A percentile compares a stretch with the other conserved stretches of the same genome.
These are phyloP conservation scores for Colletotrichum acutatum DNA, from an alignment of 2,329 filamentous ascomycete genomes.

Conservation along the genomic window DNA sequence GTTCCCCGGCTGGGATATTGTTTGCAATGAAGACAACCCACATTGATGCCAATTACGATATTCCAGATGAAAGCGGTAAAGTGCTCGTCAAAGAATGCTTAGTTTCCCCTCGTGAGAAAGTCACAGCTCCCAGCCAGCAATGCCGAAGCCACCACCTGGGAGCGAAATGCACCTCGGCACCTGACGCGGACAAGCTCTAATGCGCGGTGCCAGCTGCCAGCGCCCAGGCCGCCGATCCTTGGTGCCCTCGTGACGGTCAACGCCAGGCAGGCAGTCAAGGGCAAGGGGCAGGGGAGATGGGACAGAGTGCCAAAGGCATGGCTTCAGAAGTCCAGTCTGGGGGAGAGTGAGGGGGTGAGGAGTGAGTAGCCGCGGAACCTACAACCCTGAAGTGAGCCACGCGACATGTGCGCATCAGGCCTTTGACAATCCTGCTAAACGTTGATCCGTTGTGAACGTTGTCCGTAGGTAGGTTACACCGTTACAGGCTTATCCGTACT, in stretches of 20 bases:
- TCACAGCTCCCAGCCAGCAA: neutral
- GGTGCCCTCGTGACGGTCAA: constrained; percentile 28
- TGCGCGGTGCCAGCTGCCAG: constrained; percentile 24
- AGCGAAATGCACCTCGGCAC: constrained; percentile 22
- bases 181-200: constrained; percentile 7
- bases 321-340: too few species aligned
- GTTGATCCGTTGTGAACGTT: neutral
- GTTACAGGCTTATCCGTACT: too few species aligned
- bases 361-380: constrained; percentile 4
- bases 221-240: constrained; percentile 24
- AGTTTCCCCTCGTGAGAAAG: neutral
- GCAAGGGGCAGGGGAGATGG: neutral
- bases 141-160: neutral
- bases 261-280: neutral
- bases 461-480: neutral
- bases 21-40: neutral
- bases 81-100: too few species aligned
- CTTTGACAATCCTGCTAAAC: constrained; percentile 4
- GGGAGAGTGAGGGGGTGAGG: neutral
- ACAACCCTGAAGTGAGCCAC: constrained; percentile 6
- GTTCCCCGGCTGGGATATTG: neutral
- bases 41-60: neutral
- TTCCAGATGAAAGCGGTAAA: neutral
- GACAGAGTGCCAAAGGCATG: too few species aligned
- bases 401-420: constrained; percentile 21